phyloP scores from a whole-genome alignment of 169 alveolate species.

The Ichthyophthirius multifiliis region DNA sequence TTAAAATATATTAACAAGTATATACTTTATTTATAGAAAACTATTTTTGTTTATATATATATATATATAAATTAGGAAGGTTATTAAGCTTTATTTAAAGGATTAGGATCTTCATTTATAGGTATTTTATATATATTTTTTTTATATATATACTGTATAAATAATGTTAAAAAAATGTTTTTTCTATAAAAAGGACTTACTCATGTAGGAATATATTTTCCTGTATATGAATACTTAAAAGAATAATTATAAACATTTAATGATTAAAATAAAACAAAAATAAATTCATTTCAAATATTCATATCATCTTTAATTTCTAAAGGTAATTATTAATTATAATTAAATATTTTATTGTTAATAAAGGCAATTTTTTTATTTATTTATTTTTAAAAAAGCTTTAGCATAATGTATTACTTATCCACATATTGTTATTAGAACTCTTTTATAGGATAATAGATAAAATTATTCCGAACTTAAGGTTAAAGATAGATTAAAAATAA shows the following conservation, averaged over 20 bases:
- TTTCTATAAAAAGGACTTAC: conserved; percentile 9
- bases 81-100: conserved; percentile 25
- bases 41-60: neutral
- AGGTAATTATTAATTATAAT: conserved; percentile 3
- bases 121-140: neutral
- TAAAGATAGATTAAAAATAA: conserved; percentile 1
- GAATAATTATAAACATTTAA: neutral
- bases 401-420: conserved; percentile 21
- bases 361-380: too few relatives aligned
- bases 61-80: conserved; percentile 22
- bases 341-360: neutral
- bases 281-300: conserved; percentile 27
- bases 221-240: conserved; percentile 33
- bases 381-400: neutral
- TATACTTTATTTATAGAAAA: neutral
- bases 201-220: conserved; percentile 41
- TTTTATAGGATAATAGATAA: conserved; percentile 29
- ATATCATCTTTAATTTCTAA: conserved; percentile 29
- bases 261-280: neutral
- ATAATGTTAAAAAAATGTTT: neutral
- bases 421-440: conserved; percentile 38
- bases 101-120: conserved; percentile 33
- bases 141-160: too few relatives aligned
- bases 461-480: neutral
- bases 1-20: conserved; percentile 18